phyloP scores from a whole-genome alignment of 73 alveolate species.

The Diophrys sp. region DNA sequence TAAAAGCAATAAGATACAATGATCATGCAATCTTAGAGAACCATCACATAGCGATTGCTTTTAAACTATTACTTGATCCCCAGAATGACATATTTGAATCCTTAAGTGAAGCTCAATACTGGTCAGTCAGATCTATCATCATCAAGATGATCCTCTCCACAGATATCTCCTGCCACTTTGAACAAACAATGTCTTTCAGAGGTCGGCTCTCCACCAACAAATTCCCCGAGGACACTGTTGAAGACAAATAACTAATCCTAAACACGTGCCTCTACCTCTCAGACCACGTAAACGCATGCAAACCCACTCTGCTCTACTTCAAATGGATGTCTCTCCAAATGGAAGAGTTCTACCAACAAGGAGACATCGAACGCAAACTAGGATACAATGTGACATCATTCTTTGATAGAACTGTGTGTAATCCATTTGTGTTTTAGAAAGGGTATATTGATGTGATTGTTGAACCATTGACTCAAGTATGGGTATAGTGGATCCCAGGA shows the following conservation, averaged over 20 bases:
- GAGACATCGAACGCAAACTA: conserved; percentile 77
- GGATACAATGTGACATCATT: conserved; percentile 62
- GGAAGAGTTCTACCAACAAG: conserved; percentile 85
- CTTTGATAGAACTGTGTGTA: conserved; percentile 69
- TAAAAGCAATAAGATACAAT: conserved; percentile 86
- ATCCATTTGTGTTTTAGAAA: conserved; percentile 58
- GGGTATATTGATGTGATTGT: conserved; percentile 66
- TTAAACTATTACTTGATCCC: conserved; percentile 72
- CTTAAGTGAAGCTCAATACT: conserved; percentile 65
- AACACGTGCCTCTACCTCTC: conserved; percentile 51
- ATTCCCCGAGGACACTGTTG: conserved; percentile 66
- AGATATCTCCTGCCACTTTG: conserved; percentile 73
- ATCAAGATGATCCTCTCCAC: conserved; percentile 81
- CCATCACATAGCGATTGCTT: conserved; percentile 88
- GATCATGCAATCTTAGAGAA: conserved; percentile 83
- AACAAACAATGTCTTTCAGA: conserved; percentile 43
- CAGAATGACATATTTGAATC: conserved; percentile 74
- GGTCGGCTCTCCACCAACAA: conserved; percentile 38
- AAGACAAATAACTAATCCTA: conserved; percentile 59
- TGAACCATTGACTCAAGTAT: conserved; percentile 44
- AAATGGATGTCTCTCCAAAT: conserved; percentile 76
- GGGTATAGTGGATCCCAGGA: conserved; percentile 42
- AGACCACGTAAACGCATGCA: conserved; percentile 63
- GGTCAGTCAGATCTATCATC: conserved; percentile 77
- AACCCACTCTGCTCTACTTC: conserved; percentile 53